Evolutionary conservation across 352 stramenopile species (phyloP).

Genomic region (Phytopythium chamaehyphon): DNA sequence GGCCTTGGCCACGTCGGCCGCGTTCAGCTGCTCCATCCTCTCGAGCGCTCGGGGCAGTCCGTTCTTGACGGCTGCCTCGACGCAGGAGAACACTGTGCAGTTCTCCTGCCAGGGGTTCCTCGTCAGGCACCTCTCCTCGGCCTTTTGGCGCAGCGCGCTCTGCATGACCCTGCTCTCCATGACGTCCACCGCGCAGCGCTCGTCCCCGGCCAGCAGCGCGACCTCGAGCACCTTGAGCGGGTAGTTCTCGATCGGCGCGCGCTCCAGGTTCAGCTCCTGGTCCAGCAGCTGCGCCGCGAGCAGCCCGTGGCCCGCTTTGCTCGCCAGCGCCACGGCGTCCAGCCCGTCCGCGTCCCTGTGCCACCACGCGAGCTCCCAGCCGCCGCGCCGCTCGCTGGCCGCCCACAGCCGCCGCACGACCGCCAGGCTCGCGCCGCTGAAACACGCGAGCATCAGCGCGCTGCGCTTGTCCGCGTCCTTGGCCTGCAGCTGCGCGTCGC

Average conservation of each 20-base stretch:
- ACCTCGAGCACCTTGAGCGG: slow-evolving; percentile 14
- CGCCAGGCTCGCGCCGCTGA: neutral
- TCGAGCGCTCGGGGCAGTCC: slow-evolving; percentile 9
- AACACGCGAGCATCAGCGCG: slow-evolving; percentile 11
- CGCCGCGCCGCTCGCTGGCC: slow-evolving; percentile 2
- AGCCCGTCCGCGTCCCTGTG: slow-evolving; percentile 7
- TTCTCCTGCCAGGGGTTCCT: slow-evolving; percentile 14
- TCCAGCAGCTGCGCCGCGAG: slow-evolving; percentile 11
- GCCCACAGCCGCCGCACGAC: slow-evolving; percentile 7
- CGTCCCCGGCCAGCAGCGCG: slow-evolving; percentile 8
- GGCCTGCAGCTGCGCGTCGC: slow-evolving; percentile 5
- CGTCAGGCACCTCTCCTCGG: slow-evolving; percentile 12
- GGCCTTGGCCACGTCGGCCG: slow-evolving; percentile 7
- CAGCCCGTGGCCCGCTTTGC: slow-evolving; percentile 3
- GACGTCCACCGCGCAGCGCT: slow-evolving; percentile 11
- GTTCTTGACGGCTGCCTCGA: slow-evolving; percentile 12
- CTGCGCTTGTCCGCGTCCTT: slow-evolving; percentile 3
- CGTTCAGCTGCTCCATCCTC: slow-evolving; percentile 14
- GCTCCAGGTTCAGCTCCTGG: slow-evolving; percentile 5
- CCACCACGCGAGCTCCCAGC: slow-evolving; percentile 11
- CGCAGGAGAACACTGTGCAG: slow-evolving; percentile 21
- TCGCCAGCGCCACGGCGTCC: slow-evolving; percentile 13
- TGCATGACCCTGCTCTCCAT: slow-evolving; percentile 12
- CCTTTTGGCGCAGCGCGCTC: slow-evolving; percentile 10
- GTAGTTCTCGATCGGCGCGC: slow-evolving; percentile 9